Base-by-base conservation (phyloP, 495 filamentous ascomycete species). In the Aspergillus cavernicola region DNA sequence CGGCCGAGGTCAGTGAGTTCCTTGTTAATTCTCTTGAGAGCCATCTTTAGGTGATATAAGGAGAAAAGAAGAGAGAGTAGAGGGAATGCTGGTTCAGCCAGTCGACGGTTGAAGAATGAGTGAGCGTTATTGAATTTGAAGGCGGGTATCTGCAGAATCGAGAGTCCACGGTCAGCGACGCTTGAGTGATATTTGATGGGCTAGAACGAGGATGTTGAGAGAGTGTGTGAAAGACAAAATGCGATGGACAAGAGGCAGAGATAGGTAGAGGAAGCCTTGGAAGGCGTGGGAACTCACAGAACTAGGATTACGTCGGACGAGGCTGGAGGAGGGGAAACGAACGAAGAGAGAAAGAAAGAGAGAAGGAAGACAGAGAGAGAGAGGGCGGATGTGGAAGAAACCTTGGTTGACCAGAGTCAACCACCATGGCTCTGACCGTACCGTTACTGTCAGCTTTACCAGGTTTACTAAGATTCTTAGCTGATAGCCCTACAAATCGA, bases 21-120 rank as follows among this genome's bases (percentile, higher is more conserved):
- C 86, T 97, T 98, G 85, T 96, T 97, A 80, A 98, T 98, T 73
- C 93, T 84, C 89, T 98, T 98, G 69, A 98, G 86, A 77, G 93
- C 93, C 93, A 98, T 98, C 63, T 64, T 71, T 57, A 74, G 60
- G 68, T 58, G 8, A 47, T 40, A 32, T 39, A 23, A 54, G n/a
- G 61, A 51, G 51, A 55, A 55, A 37, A 35, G 39, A 23, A 43
- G 20, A 41, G 46, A 50, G 38, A 50, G 47, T 44, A 33, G 49
- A 31, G 51, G 40, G 36, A 29, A 26, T 39, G 18, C 38, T 50
- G 31, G 35, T 44, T 38, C 40, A 55, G 52, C 48, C 47, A 52
- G 24, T 53, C 45, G 53, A 50, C 48, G 41, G 36, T 50, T 39
- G 24, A 55, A 61, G 58, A 56, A 48, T 47, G 53, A 60, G 36